A percentile compares a stretch with the other conserved stretches of the same genome.
These are phyloP conservation scores for Zygotorulaspora mrakii DNA, from an alignment of 1,139 yeast genomes.

Conservation along the genomic window DNA sequence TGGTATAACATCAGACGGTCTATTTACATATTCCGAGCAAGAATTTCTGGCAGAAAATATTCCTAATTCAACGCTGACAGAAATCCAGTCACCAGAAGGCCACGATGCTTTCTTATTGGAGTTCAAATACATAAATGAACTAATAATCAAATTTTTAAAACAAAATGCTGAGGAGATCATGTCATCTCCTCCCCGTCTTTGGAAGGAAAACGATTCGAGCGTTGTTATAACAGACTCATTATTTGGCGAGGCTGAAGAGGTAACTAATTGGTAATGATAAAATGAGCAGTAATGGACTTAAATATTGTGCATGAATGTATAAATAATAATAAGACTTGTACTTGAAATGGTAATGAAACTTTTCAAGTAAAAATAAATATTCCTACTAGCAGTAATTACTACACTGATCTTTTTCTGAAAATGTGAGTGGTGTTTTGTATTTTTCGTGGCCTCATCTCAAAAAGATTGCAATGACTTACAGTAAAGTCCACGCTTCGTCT, in stretches of 20 bases:
- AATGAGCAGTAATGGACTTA: too few relatives aligned
- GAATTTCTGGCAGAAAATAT: slow-evolving; percentile 72
- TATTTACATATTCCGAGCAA: slow-evolving; percentile 90
- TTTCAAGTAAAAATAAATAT: too few relatives aligned
- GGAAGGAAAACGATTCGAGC: slow-evolving; percentile 48
- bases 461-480: too few relatives aligned
- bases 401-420: too few relatives aligned
- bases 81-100: slow-evolving; percentile 91
- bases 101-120: slow-evolving; percentile 95
- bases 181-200: slow-evolving; percentile 37
- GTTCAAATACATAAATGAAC: slow-evolving; percentile 72
- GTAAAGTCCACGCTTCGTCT: slow-evolving; percentile 11
- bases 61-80: slow-evolving; percentile 63
- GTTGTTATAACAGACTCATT: slow-evolving; percentile 66
- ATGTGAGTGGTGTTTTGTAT: too few relatives aligned
- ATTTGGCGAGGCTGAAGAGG: slow-evolving; percentile 95
- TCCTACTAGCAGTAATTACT: too few relatives aligned
- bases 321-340: not conserved
- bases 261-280: slow-evolving; percentile 70
- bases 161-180: slow-evolving; percentile 42
- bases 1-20: slow-evolving; percentile 88
- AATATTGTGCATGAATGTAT: not conserved
- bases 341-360: too few relatives aligned
- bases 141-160: slow-evolving; percentile 63
- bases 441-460: too few relatives aligned